phyloP scores from a whole-genome alignment of 75 land plant species.

The Isoetes taiwanensis region DNA sequence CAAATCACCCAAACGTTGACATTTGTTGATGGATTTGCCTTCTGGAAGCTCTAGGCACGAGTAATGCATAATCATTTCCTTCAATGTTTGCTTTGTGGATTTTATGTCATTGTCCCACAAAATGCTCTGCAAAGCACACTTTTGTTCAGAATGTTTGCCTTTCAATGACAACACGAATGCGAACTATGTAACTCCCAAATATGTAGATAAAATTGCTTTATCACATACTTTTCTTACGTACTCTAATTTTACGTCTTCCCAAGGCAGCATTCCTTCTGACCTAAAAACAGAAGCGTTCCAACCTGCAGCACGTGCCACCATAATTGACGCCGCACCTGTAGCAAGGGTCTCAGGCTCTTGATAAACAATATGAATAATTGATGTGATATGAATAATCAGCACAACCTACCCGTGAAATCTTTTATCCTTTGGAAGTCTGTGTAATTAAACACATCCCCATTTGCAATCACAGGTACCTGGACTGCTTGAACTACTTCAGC shows the following conservation, averaged over 20 bases:
- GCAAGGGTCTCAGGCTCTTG: not conserved
- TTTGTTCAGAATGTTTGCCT: not conserved
- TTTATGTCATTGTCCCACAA: slow-evolving; percentile 80
- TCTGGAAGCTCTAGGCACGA: slow-evolving; percentile 66
- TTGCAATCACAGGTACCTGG: slow-evolving; percentile 87
- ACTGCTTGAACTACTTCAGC: slow-evolving; percentile 65
- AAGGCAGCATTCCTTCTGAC: slow-evolving; percentile 42
- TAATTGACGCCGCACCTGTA: slow-evolving; percentile 65
- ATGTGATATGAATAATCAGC: not conserved
- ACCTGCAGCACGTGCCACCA: slow-evolving; percentile 79
- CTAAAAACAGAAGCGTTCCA: slow-evolving; percentile 90
- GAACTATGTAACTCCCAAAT: not conserved
- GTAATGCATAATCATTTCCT: slow-evolving; percentile 70
- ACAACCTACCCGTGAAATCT: slow-evolving; percentile 40
- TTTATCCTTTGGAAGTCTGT: slow-evolving; percentile 60
- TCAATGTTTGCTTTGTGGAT: slow-evolving; percentile 75
- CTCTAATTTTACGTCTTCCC: slow-evolving; percentile 76
- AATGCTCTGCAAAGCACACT: slow-evolving; percentile 45
- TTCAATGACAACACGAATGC: not conserved
- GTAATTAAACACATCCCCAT: slow-evolving; percentile 80
- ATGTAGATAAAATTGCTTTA: not conserved
- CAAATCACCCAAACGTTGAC: slow-evolving; percentile 41
- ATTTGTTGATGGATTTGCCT: slow-evolving; percentile 52
- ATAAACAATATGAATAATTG: not conserved
- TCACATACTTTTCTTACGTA: slow-evolving; percentile 57